phyloP scores from a whole-genome alignment of 2,329 filamentous ascomycete genomes.

The Coccinonectria pachysandricola region DNA sequence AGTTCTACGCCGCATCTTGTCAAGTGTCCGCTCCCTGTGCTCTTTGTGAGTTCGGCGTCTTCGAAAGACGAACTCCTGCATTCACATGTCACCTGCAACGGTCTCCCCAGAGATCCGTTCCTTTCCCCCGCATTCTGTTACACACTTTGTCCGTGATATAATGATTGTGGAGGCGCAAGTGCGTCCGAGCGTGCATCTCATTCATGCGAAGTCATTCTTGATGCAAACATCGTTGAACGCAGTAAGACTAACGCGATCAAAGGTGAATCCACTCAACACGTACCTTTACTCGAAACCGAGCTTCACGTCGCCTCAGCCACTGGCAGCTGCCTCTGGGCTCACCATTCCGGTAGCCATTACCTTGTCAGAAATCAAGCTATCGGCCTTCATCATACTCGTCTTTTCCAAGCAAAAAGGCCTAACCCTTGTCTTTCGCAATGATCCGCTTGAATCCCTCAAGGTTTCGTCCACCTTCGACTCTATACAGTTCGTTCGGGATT shows the following conservation, averaged over 20 bases:
- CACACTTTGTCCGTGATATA: too few species aligned
- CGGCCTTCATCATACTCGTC: slow-evolving; percentile 93
- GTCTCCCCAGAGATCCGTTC: too few species aligned
- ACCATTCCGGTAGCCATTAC: slow-evolving; percentile 98
- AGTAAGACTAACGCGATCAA: slow-evolving; percentile 1
- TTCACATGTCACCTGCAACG: too few species aligned
- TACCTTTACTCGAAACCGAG: slow-evolving; percentile 83
- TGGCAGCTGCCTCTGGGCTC: slow-evolving; percentile 82
- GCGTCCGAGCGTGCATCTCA: too few species aligned
- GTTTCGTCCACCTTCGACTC: slow-evolving; percentile 98
- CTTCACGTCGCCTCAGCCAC: slow-evolving; percentile 85
- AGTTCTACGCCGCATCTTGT: too few species aligned
- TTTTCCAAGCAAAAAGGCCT: slow-evolving; percentile 97
- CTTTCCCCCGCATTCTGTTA: too few species aligned
- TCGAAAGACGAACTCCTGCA: too few species aligned
- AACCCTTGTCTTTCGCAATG: slow-evolving; percentile 94
- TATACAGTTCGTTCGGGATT: slow-evolving; percentile 95
- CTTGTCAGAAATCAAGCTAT: slow-evolving; percentile 87
- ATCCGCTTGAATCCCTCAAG: slow-evolving; percentile 93
- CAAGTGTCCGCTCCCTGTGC: too few species aligned
- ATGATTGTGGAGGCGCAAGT: too few species aligned
- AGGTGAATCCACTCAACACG: slow-evolving; percentile 93
- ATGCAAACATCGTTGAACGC: too few species aligned
- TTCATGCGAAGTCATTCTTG: too few species aligned
- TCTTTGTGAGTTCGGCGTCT: too few species aligned